Conservation (phyloP, 306 rosid genomes). For the Coriaria nepalensis region DNA sequence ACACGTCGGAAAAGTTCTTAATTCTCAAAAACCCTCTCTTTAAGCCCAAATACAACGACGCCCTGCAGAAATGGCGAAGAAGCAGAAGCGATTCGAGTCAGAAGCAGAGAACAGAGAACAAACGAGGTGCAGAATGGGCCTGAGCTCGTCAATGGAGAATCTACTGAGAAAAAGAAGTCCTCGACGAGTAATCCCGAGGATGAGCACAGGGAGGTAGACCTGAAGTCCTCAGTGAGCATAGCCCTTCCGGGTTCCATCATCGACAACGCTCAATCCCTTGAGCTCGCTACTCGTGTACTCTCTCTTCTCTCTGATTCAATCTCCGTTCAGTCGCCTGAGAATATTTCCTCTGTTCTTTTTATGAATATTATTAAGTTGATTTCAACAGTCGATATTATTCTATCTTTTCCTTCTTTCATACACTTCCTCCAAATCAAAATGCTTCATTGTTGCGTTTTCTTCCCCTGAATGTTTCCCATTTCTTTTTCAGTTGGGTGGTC, state of each 20-base stretch:
- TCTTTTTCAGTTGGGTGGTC: constrained; percentile 67
- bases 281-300: constrained; percentile 75
- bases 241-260: constrained; percentile 90
- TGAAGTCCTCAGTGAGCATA: constrained; percentile 51
- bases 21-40: not conserved
- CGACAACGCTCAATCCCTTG: constrained; percentile 72
- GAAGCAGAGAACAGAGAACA: constrained; percentile 15
- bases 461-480: not conserved
- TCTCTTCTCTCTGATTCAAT: not conserved
- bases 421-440: not conserved
- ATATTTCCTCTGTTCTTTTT: too few relatives aligned
- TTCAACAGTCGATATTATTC: not conserved
- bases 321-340: not conserved
- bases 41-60: constrained; percentile 1
- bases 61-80: constrained; percentile 47
- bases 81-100: constrained; percentile 26
- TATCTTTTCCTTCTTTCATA: not conserved
- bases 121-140: constrained; percentile 6
- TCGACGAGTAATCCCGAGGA: constrained; percentile 10
- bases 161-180: constrained; percentile 14
- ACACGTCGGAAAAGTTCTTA: too few relatives aligned
- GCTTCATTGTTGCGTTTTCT: not conserved
- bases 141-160: constrained; percentile 19
- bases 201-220: constrained; percentile 11
- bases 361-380: too few relatives aligned